phyloP scores from a whole-genome alignment of 768 basidiomycete genomes.

The Lactarius hatsudake region DNA sequence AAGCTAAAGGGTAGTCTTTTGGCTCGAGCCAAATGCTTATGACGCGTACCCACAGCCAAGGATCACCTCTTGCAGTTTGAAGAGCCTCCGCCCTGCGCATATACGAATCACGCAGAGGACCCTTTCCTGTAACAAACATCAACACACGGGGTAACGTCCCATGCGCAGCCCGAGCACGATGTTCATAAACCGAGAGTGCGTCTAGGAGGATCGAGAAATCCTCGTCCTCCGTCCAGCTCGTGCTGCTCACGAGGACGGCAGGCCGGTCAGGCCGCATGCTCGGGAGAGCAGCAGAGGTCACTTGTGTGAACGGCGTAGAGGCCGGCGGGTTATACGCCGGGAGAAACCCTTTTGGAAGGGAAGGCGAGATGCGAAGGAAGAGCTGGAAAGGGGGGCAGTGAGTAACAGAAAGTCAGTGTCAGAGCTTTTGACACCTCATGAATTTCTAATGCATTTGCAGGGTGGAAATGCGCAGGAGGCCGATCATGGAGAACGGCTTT shows the following conservation, averaged over 20 bases:
- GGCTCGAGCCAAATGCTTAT: constrained; percentile 86
- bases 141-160: constrained; percentile 67
- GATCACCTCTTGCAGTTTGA: constrained; percentile 41
- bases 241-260: constrained; percentile 85
- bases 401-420: constrained; percentile 22
- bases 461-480: constrained; percentile 82
- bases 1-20: constrained; percentile 83
- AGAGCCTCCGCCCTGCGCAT: constrained; percentile 63
- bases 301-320: constrained; percentile 28
- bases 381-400: constrained; percentile 36
- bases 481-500: constrained; percentile 84
- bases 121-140: constrained; percentile 88
- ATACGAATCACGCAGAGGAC: constrained; percentile 69
- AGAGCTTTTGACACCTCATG: constrained; percentile 56
- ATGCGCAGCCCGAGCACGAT: constrained; percentile 39
- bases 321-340: constrained; percentile 34
- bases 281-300: constrained; percentile 50
- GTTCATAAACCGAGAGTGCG: constrained; percentile 71
- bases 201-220: constrained; percentile 83
- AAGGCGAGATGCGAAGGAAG: constrained; percentile 50
- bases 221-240: constrained; percentile 97
- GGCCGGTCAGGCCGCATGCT: constrained; percentile 68
- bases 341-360: constrained; percentile 56
- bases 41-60: constrained; percentile 77
- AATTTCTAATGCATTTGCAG: constrained; percentile 61